Base-by-base conservation (phyloP, 345 rosid genomes). In the Boechera divaricarpa region DNA sequence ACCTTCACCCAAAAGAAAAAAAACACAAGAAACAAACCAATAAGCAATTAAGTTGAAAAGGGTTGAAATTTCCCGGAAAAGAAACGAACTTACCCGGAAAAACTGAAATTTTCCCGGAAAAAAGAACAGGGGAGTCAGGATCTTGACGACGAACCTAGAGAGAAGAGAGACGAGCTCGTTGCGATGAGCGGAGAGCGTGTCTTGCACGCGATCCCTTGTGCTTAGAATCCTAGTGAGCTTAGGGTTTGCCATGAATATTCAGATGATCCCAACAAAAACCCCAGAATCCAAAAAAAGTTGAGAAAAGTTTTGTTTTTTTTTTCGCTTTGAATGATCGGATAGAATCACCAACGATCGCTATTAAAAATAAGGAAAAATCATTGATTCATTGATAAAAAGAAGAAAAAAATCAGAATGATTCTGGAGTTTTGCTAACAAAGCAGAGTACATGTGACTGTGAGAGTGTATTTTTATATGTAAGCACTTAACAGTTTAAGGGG, bases 161-260 rank as follows among this genome's bases (percentile, higher is more conserved):
- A 95, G 97, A 44, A 95, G 96, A 58, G 98, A 80, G 70, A 92
- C 88, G 79, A 95, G 97, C 33, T 88, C 96, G 82, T 95, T 95
- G 18, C 99, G 91, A 61, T 92, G 97, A 77, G 76, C 87, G 35
- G 97, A 85, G 77, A 95, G 98, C 26, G 94, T 95, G 74, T 87
- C 90, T 74, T 95, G 88, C 49, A 95, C 96, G 45, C 99, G 91
- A 28, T 95, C 98, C 61, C 96, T 86, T 47, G 88, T 83, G 84
- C 99, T 95, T 9, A 84, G 91, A 13, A 81, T 47, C 70, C 99
- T 85, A 62, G 61, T 64, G 13, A 95, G 79, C 81, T 58, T 88
- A 38, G 87, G 86, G 58, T 31, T 39, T 54, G 90, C 77, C 97
- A 90, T 92, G 82, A 57, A 51, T 78, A 35, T 55, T 67, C 58